Conservation (phyloP, 768 basidiomycete genomes). For the Lyophyllum atratum region DNA sequence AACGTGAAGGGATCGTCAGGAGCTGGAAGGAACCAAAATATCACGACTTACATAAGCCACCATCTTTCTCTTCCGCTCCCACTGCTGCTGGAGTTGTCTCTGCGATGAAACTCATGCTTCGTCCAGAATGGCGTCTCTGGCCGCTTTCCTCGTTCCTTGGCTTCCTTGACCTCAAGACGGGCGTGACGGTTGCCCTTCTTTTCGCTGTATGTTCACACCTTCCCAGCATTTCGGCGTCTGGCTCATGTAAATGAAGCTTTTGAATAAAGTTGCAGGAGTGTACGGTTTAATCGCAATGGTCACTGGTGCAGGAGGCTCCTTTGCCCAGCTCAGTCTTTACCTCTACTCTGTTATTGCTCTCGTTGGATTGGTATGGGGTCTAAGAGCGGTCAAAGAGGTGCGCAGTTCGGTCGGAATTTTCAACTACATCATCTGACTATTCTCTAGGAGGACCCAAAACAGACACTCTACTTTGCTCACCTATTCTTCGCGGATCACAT, state of each 20-base stretch:
- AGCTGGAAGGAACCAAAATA: conserved; percentile 7
- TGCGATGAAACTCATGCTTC: conserved; percentile 76
- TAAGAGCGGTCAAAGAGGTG: conserved; percentile 84
- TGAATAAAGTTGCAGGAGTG: conserved; percentile 98
- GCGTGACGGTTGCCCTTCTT: conserved; percentile 82
- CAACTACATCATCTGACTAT: conserved; percentile 17
- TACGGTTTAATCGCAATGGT: conserved; percentile 93
- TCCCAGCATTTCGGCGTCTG: neutral
- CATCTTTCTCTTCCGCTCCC: neutral
- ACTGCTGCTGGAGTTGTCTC: conserved; percentile 3
- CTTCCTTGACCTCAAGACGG: conserved; percentile 91
- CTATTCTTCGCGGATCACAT: conserved; percentile 91
- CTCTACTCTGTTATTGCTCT: conserved; percentile 88
- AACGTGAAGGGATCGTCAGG: conserved; percentile 6
- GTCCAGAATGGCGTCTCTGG: conserved; percentile 82
- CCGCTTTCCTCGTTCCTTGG: conserved; percentile 84
- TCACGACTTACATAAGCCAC: conserved; percentile 15
- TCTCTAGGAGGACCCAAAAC: conserved; percentile 83
- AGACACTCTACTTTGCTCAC: conserved; percentile 88
- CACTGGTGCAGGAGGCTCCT: conserved; percentile 90
- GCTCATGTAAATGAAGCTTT: conserved; percentile 46
- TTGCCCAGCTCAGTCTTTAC: conserved; percentile 90
- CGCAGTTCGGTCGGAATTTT: conserved; percentile 30
- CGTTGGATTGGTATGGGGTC: conserved; percentile 81
- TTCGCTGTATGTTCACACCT: conserved; percentile 69